phyloP scores from a whole-genome alignment of 176 grass and related monocot species.

The Puccinellia tenuiflora region DNA sequence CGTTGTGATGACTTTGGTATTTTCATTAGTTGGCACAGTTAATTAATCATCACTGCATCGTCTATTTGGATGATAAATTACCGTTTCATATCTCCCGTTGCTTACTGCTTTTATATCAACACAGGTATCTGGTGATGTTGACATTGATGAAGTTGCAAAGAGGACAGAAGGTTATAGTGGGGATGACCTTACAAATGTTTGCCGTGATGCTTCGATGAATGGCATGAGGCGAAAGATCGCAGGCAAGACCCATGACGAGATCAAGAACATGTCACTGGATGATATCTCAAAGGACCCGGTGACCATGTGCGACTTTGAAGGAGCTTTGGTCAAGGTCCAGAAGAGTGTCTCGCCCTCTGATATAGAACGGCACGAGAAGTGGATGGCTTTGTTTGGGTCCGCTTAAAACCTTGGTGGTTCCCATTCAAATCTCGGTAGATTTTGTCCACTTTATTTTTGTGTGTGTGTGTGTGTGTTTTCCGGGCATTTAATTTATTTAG shows the following conservation, averaged over 20 bases:
- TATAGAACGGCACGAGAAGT: constrained; percentile 92
- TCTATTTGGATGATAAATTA: neutral
- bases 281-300: constrained; percentile 91
- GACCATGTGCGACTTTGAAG: constrained; percentile 86
- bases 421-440: neutral
- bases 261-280: constrained; percentile 88
- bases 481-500: neutral
- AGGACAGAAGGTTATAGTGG: constrained; percentile 89
- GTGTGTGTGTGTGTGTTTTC: neutral
- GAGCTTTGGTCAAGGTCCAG: constrained; percentile 80
- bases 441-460: neutral
- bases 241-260: constrained; percentile 87
- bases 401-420: constrained; percentile 23
- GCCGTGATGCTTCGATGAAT: constrained; percentile 92
- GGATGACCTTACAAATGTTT: constrained; percentile 93
- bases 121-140: constrained; percentile 67
- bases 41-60: neutral
- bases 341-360: constrained; percentile 79
- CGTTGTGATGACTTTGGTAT: neutral
- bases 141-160: constrained; percentile 72
- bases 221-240: constrained; percentile 97
- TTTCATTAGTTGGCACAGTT: neutral
- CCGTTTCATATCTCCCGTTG: neutral
- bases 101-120: constrained; percentile 10
- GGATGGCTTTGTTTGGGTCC: constrained; percentile 87